Evolutionary conservation across 176 grass and related monocot species (phyloP), one percentile per base, ranked within the genome.

Genomic region (Dendrocalamus sinicus): DNA sequence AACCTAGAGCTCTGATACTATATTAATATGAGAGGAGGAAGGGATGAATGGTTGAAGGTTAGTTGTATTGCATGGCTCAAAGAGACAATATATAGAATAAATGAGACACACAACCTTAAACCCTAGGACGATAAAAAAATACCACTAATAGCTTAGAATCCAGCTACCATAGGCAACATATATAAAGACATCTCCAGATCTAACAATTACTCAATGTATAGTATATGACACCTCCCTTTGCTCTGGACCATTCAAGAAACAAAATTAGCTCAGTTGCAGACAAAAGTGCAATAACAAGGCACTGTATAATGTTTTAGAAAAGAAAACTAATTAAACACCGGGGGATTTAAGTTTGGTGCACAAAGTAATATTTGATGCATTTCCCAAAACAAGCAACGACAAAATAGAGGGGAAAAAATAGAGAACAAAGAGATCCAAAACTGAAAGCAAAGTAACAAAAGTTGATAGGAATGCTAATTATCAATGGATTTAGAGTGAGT

Each of bases 391-490:
- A 76, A 64, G 77, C n/a, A 70, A 59, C 7, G 60, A 35, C 19
- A 50, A 30, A 51, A 75, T 12, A 16, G 10, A 45, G 3, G 22
- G 1, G 67, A 67, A 4, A 77, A 75, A 67, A 40, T 60, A 81
- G n/a, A 28, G 22, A 22, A 22, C 82, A 75, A 30, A 68, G 26
- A 71, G 50, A 77, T 43, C 62, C 30, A 43, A 67, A 89, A 44
- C 71, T 69, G 77, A 76, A 57, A 75, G 54, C 77, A 40, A 75
- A 76, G 77, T 59, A 67, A 10, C 12, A 51, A 44, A 74, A 23
- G 23, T 23, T 16, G 70, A 30, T n/a, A 85, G 10, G 16, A 61
- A 75, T 43, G 48, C 61, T 60, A 47, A 75, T 17, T 85, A 39
- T 81, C 41, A 76, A 69, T 15, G 17, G 63, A 76, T 15, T 68